These are phyloP conservation scores for Cucurbita moschata DNA, from an alignment of 306 rosid species.

Conservation along the genomic window DNA sequence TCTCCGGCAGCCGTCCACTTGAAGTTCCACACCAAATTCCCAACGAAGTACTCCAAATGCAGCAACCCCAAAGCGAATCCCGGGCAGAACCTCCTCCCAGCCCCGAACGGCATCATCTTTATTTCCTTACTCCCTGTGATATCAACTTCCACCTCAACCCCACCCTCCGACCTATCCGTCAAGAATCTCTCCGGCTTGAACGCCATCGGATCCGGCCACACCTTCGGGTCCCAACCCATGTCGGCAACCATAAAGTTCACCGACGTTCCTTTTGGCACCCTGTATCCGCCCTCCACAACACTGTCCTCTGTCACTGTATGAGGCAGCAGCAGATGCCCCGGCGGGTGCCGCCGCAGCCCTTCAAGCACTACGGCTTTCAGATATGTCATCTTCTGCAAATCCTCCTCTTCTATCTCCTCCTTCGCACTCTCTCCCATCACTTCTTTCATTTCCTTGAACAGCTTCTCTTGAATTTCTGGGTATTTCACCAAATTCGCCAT, in stretches of 20 bases:
- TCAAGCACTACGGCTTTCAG: constrained; percentile 7
- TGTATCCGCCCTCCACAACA: constrained; percentile 1
- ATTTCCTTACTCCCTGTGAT: constrained; percentile 5
- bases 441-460: neutral
- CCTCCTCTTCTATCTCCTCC: neutral
- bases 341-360: constrained; percentile 1
- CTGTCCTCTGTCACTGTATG: constrained; percentile 1
- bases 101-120: constrained; percentile 12
- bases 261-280: neutral
- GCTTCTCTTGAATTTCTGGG: neutral
- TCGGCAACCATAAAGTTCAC: constrained; percentile 11
- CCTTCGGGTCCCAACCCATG: constrained; percentile 2
- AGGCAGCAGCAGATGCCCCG: constrained; percentile 4
- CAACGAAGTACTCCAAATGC: constrained; percentile 2
- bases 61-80: neutral
- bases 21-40: constrained; percentile 1
- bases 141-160: neutral
- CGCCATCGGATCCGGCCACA: neutral
- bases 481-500: constrained; percentile 10
- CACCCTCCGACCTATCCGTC: neutral
- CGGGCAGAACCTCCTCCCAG: constrained; percentile 7
- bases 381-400: neutral
- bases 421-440: neutral
- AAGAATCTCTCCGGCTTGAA: constrained; percentile 6
- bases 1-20: neutral